Conservation (phyloP, 2,329 filamentous ascomycete species). For the Penicillium janthinellum region DNA sequence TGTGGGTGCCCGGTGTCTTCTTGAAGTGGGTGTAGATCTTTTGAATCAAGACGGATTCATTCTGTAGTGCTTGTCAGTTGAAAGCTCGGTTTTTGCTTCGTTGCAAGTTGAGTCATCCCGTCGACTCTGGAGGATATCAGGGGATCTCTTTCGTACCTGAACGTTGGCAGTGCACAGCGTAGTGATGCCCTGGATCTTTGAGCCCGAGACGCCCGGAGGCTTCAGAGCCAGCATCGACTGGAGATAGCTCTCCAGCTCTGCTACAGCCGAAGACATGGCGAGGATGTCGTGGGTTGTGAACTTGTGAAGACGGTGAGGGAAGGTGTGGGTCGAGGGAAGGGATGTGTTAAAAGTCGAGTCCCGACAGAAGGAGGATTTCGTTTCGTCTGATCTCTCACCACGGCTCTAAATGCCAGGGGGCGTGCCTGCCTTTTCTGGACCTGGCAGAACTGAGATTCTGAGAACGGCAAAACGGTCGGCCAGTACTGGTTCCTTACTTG, state of each 20-base stretch:
- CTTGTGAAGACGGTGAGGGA: neutral
- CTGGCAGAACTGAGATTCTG: neutral
- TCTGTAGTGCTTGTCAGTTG: constrained; percentile 59
- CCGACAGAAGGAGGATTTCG: neutral
- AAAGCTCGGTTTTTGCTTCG: too few species aligned
- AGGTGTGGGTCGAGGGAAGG: neutral
- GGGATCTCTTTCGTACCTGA: constrained; percentile 62
- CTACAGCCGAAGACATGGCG: constrained; percentile 77
- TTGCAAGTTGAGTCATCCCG: neutral
- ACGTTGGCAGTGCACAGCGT: constrained; percentile 84
- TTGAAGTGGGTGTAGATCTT: constrained; percentile 98
- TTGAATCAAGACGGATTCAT: constrained; percentile 90
- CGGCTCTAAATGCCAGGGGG: neutral
- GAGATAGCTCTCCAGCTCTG: constrained; percentile 85
- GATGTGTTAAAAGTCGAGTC: neutral
- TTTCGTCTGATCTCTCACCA: neutral
- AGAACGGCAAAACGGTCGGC: neutral
- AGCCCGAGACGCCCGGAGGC: constrained; percentile 89
- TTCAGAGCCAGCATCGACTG: constrained; percentile 91
- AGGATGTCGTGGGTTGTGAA: neutral
- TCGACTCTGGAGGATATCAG: too few species aligned
- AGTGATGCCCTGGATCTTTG: constrained; percentile 86
- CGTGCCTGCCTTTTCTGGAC: neutral
- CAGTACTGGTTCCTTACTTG: constrained; percentile 6
- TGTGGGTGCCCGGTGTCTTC: constrained; percentile 90